Percentiles rank a stretch among this genome's conserved stretches.
These are phyloP conservation scores for Mimosa bimucronata DNA, from an alignment of 306 rosid species.

Conservation along the genomic window DNA sequence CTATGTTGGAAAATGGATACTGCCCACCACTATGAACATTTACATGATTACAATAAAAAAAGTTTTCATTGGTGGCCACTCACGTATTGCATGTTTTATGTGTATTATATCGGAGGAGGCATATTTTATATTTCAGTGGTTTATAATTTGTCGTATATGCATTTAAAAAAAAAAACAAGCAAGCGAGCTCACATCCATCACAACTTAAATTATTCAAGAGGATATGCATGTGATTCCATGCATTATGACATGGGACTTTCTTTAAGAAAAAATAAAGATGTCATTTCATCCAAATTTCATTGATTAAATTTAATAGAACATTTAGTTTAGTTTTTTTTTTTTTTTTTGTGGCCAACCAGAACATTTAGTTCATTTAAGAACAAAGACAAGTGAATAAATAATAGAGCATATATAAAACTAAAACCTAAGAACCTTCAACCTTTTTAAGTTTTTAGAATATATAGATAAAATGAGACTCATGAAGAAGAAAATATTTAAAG, in stretches of 20 bases:
- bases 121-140: neutral
- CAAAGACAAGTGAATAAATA: neutral
- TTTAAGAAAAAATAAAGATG: neutral
- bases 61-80: constrained; percentile 2
- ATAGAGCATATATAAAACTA: neutral
- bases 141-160: neutral
- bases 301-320: neutral
- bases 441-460: no score
- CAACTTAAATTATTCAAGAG: neutral
- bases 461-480: no score
- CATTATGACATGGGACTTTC: neutral
- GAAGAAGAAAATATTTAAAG: no score
- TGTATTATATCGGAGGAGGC: neutral
- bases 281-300: neutral
- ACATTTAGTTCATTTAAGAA: neutral
- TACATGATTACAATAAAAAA: neutral
- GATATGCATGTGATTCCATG: neutral
- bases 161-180: no score
- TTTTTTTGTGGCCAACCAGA: no score
- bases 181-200: neutral
- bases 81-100: neutral
- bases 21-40: constrained; percentile 7
- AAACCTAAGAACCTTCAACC: neutral
- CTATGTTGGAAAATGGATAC: neutral
- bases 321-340: no score